phyloP scores from a whole-genome alignment of 2,329 filamentous ascomycete species.

The Apiospora aurea region DNA sequence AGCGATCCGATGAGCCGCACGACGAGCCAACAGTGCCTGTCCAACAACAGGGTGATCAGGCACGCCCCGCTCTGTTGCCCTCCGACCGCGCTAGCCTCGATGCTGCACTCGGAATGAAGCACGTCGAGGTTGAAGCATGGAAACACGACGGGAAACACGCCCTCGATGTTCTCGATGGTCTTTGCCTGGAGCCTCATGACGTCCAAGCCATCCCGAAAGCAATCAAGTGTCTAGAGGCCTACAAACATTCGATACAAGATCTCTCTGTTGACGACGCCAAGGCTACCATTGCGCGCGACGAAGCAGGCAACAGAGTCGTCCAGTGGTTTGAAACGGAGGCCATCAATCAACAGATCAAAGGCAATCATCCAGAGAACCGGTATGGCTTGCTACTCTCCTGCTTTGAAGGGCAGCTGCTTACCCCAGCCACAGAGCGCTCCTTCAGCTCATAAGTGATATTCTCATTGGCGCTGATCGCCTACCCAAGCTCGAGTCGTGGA shows the following conservation, averaged over 20 bases:
- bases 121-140: neutral
- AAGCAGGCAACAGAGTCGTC: neutral
- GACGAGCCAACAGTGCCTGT: neutral
- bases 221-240: neutral
- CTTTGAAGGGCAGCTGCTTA: neutral
- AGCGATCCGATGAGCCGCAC: neutral
- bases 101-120: neutral
- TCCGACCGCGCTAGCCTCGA: neutral
- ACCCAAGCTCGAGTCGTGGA: neutral
- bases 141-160: neutral
- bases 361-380: neutral
- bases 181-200: neutral
- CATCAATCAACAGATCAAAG: neutral
- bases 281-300: neutral
- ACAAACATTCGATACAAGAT: neutral
- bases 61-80: neutral
- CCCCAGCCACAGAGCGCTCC: neutral
- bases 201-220: neutral
- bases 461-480: neutral
- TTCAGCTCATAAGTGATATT: neutral
- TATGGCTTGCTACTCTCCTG: neutral
- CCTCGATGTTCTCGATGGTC: neutral
- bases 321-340: neutral
- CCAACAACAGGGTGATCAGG: neutral
- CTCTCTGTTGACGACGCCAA: neutral